Conservation (phyloP, 768 basidiomycete genomes). For the Fomitopsis pulvina region DNA sequence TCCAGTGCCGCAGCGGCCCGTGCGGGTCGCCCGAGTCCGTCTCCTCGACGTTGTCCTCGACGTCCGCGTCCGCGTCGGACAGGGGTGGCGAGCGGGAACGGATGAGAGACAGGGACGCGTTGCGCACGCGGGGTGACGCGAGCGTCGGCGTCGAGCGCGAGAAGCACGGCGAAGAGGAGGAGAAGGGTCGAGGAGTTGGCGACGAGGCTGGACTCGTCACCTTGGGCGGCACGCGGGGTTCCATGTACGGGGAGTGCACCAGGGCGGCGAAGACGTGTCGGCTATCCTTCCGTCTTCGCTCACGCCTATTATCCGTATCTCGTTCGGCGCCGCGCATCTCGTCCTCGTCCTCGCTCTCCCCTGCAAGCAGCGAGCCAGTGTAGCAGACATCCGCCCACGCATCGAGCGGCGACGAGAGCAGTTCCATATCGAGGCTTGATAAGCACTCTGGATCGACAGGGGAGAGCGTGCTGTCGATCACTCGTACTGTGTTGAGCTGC, state of each 20-base stretch:
- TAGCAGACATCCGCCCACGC: conserved; percentile 40
- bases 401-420: conserved; percentile 32
- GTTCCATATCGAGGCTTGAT: conserved; percentile 35
- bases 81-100: not conserved
- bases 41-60: not conserved
- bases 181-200: not conserved
- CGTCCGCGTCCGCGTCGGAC: not conserved
- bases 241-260: not conserved
- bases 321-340: not conserved
- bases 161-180: not conserved
- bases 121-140: not conserved
- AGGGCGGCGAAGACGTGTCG: not conserved
- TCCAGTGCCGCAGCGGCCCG: not conserved
- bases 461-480: not conserved
- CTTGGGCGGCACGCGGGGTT: not conserved
- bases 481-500: not conserved
- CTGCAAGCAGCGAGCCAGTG: conserved; percentile 4
- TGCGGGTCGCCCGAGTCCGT: not conserved
- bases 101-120: not conserved
- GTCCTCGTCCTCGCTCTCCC: not conserved
- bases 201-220: not conserved
- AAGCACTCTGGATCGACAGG: conserved; percentile 12
- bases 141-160: not conserved
- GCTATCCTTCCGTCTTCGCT: not conserved
- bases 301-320: not conserved